Conservation (phyloP, 495 filamentous ascomycete species). For the Paragyromitra xinjiangensis region DNA sequence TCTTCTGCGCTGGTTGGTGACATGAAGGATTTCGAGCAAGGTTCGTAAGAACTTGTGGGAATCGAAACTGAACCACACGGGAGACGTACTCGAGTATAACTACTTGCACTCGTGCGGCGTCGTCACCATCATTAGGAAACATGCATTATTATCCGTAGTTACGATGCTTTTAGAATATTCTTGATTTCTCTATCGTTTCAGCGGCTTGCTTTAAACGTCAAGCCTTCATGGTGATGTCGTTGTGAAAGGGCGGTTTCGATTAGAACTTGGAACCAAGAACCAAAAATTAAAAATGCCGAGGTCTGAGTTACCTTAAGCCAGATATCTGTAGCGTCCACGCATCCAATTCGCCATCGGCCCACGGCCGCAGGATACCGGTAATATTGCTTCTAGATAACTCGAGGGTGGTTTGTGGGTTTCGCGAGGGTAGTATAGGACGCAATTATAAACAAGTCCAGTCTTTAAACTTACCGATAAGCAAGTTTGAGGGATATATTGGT, state of each 20-base stretch:
- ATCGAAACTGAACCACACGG: background rate
- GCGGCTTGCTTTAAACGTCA: conserved; percentile 7
- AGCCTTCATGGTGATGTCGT: conserved; percentile 32
- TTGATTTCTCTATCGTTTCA: conserved; percentile 8
- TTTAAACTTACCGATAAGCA: background rate
- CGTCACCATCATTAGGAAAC: background rate
- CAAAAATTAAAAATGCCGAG: conserved; percentile 26
- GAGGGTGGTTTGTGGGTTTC: background rate
- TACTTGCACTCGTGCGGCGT: conserved; percentile 1
- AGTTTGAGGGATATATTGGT: background rate
- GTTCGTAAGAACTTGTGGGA: conserved; percentile 19
- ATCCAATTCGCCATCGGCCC: conserved; percentile 3
- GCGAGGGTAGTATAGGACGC: background rate
- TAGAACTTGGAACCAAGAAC: conserved; percentile 16
- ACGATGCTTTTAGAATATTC: conserved; percentile 12
- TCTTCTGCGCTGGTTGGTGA: conserved; percentile 28
- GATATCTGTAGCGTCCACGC: background rate
- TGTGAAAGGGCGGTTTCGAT: conserved; percentile 14
- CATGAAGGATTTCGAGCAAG: conserved; percentile 23
- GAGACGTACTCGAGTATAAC: conserved; percentile 31
- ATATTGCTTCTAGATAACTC: background rate
- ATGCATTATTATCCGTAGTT: background rate
- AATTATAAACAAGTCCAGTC: background rate
- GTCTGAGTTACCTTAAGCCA: background rate
- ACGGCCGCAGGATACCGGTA: conserved; percentile 8